Conservation (phyloP, 1,284 basidiomycete species). For the Ustilago bromivora region DNA sequence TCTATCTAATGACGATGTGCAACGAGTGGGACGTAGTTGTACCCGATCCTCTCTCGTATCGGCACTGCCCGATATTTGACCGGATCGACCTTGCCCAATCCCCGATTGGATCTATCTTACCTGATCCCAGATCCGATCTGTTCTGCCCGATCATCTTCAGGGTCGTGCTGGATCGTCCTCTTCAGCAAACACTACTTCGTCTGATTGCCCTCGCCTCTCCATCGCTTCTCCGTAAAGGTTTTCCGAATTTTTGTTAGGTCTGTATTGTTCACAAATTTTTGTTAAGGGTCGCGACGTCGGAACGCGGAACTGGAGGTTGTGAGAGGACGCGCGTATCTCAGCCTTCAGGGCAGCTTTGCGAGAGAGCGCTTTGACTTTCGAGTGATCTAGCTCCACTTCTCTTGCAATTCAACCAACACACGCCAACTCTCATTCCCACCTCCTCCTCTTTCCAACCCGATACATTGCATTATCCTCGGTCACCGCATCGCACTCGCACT, state of each 20-base stretch:
- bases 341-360: background rate
- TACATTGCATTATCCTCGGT: background rate
- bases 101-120: too few relatives aligned
- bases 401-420: conserved; percentile 8
- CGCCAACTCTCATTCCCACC: background rate
- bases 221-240: too few relatives aligned
- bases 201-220: too few relatives aligned
- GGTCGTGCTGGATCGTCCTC: too few relatives aligned
- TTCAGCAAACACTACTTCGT: too few relatives aligned
- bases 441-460: background rate
- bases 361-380: conserved; percentile 5
- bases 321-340: conserved; percentile 15
- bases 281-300: background rate
- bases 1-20: too few relatives aligned
- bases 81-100: too few relatives aligned
- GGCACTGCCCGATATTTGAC: too few relatives aligned
- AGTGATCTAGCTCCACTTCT: conserved; percentile 17
- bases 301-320: conserved; percentile 1
- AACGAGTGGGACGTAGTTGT: too few relatives aligned
- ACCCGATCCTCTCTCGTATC: too few relatives aligned
- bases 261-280: background rate
- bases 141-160: too few relatives aligned
- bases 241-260: background rate
- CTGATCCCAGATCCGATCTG: too few relatives aligned
- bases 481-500: background rate